Base-by-base conservation (phyloP, 2,329 filamentous ascomycete genomes). In the Dissoconium aciculare region DNA sequence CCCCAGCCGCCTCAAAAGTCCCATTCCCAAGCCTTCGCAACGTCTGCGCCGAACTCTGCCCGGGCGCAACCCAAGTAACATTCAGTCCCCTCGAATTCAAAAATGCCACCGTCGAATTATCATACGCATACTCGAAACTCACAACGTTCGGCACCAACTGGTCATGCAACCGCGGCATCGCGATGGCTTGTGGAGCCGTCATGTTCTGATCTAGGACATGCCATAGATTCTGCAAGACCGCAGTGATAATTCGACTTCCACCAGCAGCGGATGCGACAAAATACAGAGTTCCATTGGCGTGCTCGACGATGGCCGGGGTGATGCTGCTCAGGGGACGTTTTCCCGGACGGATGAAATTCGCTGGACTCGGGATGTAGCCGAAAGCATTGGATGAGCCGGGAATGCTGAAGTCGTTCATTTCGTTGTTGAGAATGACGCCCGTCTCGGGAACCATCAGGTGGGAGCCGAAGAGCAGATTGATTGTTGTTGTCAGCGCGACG, bases 271-370 rank as follows among this genome's bases (percentile, higher is more conserved):
- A 82, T 5, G 80, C 67, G 32, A 72, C 61, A 34, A 79, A 69
- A 49, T 75, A 77, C 1, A 91, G 63, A 1, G 61, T 65, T 11
- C 71, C 68, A 44, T 77, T 73, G 1, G 67, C 58, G 15, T 67
- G 59, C 45, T 85, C 80, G 40, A 76, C 70, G 30, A 91, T 85
- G 33, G 82, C 63, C 3, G 85, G 83, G 0, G 78, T 74, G 43
- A 89, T 84, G 39, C 78, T 85, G 2, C 78, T 85, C 3, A 94
- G 61, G 0, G 85, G 83, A 0, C 87, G 71, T 56, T 94, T 94
- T 28, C 71, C 67, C 0, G 82, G 73, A 4, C 73, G 68, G 52
- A 94, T 74, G 52, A 74, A 94, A 63, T 95, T 94, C 26, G 75
- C 68, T 3, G 73, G 70, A 1, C 72, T 76, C 2, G 87, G 84